Evolutionary conservation across 306 rosid species (phyloP), one percentile per base, ranked within the genome.

Genomic region (Adenanthera pavonina): DNA sequence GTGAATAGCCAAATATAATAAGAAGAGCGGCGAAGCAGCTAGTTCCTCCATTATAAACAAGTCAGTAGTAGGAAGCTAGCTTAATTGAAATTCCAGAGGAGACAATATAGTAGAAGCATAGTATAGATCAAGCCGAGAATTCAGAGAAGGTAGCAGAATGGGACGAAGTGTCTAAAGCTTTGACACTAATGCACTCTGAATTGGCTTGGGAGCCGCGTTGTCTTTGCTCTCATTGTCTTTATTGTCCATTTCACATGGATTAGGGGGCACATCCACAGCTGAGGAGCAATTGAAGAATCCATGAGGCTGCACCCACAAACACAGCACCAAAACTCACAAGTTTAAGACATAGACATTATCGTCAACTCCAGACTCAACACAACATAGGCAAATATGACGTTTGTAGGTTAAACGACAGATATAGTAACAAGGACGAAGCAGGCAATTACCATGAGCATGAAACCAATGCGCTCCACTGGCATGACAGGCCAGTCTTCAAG

Each of bases 401-500:
- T 53, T 17, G 25, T 6, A 30, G 36, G n/a, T 33, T 4, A 66
- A 59, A 62, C 36, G 7, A 38, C 25, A 69, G 38, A 61, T 13
- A 25, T 25, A 25, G 30, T 25, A 25, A 25, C 30, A 25, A 25
- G 30, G 30, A 25, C 30, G 30, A 19, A 72, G 12, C 3, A 25
- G 77, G 72, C 34, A 68, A 46, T 30, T 93, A 93, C 97, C 94
- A 86, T 74, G 20, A 93, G 97, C 86, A 75, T 84, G 77, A 93
- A 93, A 60, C 97, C 97, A 40, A 93, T 86, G 86, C 62, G 94
- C 86, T 93, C 97, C 83, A 89, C 94, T 5, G 94, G 94, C 97
- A 91, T 93, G 69, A 93, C 97, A 54, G 94, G 97, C 97, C 97
- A 91, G 68, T 93, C 97, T 85, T 93, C 97, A 41, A 91, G 77